A percentile compares a stretch with the other conserved stretches of the same genome.
Evolutionary conservation across 2,329 filamentous ascomycete species (phyloP).

Genomic region (Sodiomyces alkalinus): DNA sequence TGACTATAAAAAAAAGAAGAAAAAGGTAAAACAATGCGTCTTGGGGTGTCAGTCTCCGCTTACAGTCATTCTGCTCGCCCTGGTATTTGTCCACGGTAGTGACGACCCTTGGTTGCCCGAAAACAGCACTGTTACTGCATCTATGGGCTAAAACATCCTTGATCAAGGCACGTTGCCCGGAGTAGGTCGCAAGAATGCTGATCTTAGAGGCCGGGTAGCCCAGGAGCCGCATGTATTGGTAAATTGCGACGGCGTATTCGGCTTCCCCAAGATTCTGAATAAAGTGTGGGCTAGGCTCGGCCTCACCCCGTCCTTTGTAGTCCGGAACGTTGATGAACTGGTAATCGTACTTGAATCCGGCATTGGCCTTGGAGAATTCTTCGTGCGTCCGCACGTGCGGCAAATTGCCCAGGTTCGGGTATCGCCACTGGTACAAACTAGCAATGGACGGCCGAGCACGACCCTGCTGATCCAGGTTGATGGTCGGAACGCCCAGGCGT

Average conservation of each 20-base stretch:
- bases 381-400: constrained; percentile 51
- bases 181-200: constrained; percentile 83
- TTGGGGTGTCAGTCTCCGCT: constrained; percentile 25
- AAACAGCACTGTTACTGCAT: constrained; percentile 69
- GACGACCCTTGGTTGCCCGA: constrained; percentile 78
- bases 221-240: constrained; percentile 91
- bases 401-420: constrained; percentile 64
- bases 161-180: constrained; percentile 78
- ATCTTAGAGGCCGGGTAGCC: constrained; percentile 79
- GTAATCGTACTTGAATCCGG: constrained; percentile 85
- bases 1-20: constrained; percentile 1
- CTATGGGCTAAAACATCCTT: constrained; percentile 73
- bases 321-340: constrained; percentile 94
- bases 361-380: constrained; percentile 72
- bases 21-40: no score
- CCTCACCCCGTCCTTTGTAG: constrained; percentile 81
- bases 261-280: constrained; percentile 94
- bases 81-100: constrained; percentile 98
- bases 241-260: constrained; percentile 90
- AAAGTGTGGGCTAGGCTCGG: constrained; percentile 83
- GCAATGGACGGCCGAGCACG: constrained; percentile 79
- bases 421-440: constrained; percentile 85
- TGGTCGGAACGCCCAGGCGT: constrained; percentile 78
- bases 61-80: constrained; percentile 97
- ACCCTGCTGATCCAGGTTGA: constrained; percentile 85